Evolutionary conservation across 1,284 basidiomycete genomes (phyloP).

Genomic region (Anthracocystis setariae): DNA sequence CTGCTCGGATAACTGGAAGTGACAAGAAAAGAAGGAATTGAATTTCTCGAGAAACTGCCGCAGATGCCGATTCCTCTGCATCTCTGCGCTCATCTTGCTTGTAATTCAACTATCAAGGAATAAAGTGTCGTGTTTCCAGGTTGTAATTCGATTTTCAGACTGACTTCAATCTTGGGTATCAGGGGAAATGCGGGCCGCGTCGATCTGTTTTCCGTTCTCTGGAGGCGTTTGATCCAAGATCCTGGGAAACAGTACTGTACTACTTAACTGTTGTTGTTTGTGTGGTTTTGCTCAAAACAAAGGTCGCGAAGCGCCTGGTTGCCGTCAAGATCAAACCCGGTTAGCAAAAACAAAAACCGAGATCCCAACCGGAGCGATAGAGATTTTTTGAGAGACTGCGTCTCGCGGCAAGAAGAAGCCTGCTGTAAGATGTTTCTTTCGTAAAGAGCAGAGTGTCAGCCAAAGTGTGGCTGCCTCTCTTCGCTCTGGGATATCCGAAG

Average conservation of each 20-base stretch:
- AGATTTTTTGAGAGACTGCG: too few relatives aligned
- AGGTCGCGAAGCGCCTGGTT: too few relatives aligned
- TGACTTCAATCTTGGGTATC: neutral
- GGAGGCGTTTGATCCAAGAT: too few relatives aligned
- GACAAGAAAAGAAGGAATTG: slow-evolving; percentile 4
- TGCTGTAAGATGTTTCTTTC: neutral
- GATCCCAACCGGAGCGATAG: too few relatives aligned
- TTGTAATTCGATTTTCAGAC: too few relatives aligned
- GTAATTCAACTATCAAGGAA: too few relatives aligned
- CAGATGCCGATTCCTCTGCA: slow-evolving; percentile 14
- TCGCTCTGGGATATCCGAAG: neutral
- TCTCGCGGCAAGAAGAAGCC: too few relatives aligned
- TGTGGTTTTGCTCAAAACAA: slow-evolving; percentile 1
- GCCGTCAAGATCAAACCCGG: too few relatives aligned
- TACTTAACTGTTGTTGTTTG: neutral
- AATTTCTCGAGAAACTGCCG: slow-evolving; percentile 2
- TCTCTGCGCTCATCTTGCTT: slow-evolving; percentile 10
- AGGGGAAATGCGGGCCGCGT: neutral
- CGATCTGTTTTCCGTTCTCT: slow-evolving; percentile 5
- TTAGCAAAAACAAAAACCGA: too few relatives aligned
- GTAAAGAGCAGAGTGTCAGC: slow-evolving; percentile 12
- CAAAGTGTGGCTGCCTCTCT: neutral
- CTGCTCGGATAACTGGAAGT: neutral
- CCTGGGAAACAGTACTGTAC: too few relatives aligned
- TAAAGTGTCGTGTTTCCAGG: too few relatives aligned